These are phyloP conservation scores for Cinnamomum micranthum DNA, from an alignment of 164 flowering plant species.

Conservation along the genomic window DNA sequence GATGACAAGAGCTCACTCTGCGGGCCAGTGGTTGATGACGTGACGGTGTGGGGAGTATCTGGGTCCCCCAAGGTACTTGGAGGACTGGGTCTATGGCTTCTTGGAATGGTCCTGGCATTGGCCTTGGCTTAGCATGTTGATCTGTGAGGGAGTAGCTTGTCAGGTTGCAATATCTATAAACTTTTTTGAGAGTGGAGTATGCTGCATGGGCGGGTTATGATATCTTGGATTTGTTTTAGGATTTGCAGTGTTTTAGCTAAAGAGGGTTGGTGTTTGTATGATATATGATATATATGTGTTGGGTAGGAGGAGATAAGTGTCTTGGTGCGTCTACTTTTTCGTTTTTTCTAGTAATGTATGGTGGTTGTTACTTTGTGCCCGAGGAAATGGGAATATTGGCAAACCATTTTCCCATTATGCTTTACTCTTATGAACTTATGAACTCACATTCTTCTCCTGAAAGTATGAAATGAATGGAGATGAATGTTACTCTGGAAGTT, in stretches of 20 bases:
- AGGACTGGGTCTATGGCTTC: conserved; percentile 19
- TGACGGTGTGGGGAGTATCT: conserved; percentile 68
- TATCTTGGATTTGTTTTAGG: background rate
- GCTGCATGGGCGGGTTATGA: background rate
- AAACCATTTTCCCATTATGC: conserved; percentile 2
- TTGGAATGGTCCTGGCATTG: conserved; percentile 6
- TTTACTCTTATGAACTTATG: background rate
- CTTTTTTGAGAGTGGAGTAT: background rate
- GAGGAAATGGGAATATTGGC: conserved; percentile 1
- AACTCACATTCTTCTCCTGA: background rate
- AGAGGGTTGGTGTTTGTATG: background rate
- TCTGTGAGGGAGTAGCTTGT: background rate
- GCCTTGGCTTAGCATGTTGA: background rate
- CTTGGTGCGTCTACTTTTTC: background rate
- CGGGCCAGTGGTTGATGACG: conserved; percentile 93
- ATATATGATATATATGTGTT: background rate
- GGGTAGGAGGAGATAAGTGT: background rate
- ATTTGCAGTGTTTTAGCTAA: background rate
- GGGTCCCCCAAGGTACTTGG: conserved; percentile 28
- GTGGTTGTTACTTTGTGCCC: background rate
- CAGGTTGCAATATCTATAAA: background rate
- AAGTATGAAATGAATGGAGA: no score
- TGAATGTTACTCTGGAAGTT: background rate
- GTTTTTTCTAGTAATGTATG: background rate
- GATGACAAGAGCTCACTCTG: conserved; percentile 91